These are phyloP conservation scores for Paecilomyces formosus DNA, from an alignment of 2,329 filamentous ascomycete species.

Conservation along the genomic window DNA sequence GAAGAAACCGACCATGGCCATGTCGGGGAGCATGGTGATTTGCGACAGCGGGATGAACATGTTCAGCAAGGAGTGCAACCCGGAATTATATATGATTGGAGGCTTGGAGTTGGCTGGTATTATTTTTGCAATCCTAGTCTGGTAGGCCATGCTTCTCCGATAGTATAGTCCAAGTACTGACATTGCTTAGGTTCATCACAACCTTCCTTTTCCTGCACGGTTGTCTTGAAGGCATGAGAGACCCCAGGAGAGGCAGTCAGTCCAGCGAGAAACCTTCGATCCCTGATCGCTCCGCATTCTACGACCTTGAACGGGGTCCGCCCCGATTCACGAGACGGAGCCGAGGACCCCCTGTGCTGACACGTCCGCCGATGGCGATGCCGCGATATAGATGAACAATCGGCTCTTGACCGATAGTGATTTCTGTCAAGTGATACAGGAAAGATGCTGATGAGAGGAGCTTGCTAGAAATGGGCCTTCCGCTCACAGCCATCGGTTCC, in stretches of 20 bases:
- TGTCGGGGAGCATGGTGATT: slow-evolving; percentile 3
- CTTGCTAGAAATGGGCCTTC: not conserved
- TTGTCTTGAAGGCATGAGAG: not conserved
- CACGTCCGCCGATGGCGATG: slow-evolving; percentile 3
- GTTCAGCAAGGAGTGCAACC: slow-evolving; percentile 20
- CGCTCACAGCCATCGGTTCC: not conserved
- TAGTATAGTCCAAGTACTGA: not conserved
- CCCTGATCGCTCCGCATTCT: not conserved
- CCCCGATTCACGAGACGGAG: not conserved
- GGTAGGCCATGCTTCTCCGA: slow-evolving; percentile 9
- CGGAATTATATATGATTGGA: slow-evolving; percentile 20
- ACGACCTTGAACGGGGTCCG: not conserved
- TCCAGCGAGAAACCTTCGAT: not conserved
- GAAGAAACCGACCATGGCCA: slow-evolving; percentile 8
- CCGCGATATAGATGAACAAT: not conserved
- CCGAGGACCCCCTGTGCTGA: not conserved
- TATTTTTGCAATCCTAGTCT: slow-evolving; percentile 16
- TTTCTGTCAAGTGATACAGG: not conserved
- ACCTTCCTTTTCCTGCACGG: slow-evolving; percentile 4
- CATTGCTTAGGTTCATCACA: not conserved
- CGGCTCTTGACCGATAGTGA: not conserved
- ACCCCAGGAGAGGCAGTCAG: not conserved
- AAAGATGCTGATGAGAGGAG: not conserved
- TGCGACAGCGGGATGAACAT: slow-evolving; percentile 17
- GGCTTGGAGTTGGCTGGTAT: slow-evolving; percentile 21